Conservation (phyloP, 1,284 basidiomycete genomes). For the Chondrostereum purpureum region DNA sequence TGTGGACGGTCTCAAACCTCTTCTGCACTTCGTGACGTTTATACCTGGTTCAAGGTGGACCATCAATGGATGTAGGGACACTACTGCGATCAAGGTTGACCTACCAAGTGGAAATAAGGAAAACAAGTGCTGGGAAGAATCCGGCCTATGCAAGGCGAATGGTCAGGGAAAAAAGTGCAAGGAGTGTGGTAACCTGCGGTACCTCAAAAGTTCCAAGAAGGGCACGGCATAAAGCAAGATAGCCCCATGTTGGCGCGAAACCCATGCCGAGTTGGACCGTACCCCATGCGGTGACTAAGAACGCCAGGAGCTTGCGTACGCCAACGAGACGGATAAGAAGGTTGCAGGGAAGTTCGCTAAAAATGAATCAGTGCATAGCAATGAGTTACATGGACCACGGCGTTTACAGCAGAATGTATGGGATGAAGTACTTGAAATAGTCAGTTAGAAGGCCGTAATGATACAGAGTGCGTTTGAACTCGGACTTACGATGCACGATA, state of each 20-base stretch:
- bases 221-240: slow-evolving; percentile 31
- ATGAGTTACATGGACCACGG: not conserved
- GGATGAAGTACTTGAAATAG: slow-evolving; percentile 36
- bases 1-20: slow-evolving; percentile 23
- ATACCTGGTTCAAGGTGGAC: slow-evolving; percentile 27
- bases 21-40: slow-evolving; percentile 40
- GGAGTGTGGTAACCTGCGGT: slow-evolving; percentile 33
- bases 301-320: slow-evolving; percentile 31
- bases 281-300: slow-evolving; percentile 38
- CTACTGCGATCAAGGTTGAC: slow-evolving; percentile 8
- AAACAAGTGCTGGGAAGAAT: slow-evolving; percentile 39
- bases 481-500: slow-evolving; percentile 25
- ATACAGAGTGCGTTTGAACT: not conserved
- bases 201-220: slow-evolving; percentile 40
- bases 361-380: not conserved
- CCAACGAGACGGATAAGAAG: slow-evolving; percentile 33
- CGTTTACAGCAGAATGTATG: slow-evolving; percentile 37
- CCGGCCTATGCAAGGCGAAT: slow-evolving; percentile 30
- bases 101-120: slow-evolving; percentile 41
- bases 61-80: slow-evolving; percentile 2
- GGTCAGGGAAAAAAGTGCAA: slow-evolving; percentile 26
- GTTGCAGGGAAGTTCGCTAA: slow-evolving; percentile 40
- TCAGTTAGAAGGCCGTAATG: too few species aligned
- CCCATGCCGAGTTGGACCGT: slow-evolving; percentile 37
- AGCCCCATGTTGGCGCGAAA: slow-evolving; percentile 34